These are phyloP conservation scores for Candida sp. DNA, from an alignment of 1,139 yeast species.

Conservation along the genomic window DNA sequence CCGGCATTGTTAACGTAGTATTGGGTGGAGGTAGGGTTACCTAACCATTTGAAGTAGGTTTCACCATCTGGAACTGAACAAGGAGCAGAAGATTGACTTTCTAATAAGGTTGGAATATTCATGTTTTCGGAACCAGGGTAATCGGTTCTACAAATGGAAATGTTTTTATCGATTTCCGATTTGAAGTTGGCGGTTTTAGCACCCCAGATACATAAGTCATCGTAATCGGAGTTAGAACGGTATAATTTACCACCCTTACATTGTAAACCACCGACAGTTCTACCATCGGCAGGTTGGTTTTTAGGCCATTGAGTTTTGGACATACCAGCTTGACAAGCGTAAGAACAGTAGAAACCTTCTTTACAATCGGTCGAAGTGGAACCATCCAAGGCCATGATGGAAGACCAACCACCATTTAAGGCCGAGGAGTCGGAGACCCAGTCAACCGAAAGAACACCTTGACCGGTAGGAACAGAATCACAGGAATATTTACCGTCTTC, in stretches of 20 bases:
- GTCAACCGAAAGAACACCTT: slow-evolving; percentile 66
- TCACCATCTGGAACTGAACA: slow-evolving; percentile 78
- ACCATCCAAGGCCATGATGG: slow-evolving; percentile 59
- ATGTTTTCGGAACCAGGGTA: slow-evolving; percentile 99
- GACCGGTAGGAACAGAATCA: slow-evolving; percentile 62
- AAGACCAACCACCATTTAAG: slow-evolving; percentile 83
- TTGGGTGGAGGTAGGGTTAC: slow-evolving; percentile 86
- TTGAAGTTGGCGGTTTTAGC: slow-evolving; percentile 63
- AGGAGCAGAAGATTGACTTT: slow-evolving; percentile 62
- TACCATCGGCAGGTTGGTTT: slow-evolving; percentile 80
- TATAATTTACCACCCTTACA: slow-evolving; percentile 80
- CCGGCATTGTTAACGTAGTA: slow-evolving; percentile 98
- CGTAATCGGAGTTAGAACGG: slow-evolving; percentile 63
- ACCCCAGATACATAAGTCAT: slow-evolving; percentile 86
- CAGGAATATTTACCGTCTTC: slow-evolving; percentile 64
- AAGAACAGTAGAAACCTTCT: slow-evolving; percentile 93
- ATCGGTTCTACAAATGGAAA: slow-evolving; percentile 95
- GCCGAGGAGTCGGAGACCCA: slow-evolving; percentile 48
- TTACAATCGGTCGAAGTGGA: slow-evolving; percentile 65
- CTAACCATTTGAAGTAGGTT: slow-evolving; percentile 78
- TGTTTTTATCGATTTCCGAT: slow-evolving; percentile 58
- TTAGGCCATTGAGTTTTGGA: slow-evolving; percentile 97
- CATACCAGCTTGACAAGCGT: slow-evolving; percentile 96
- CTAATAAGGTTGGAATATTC: slow-evolving; percentile 86
- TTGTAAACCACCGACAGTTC: slow-evolving; percentile 83